Evolutionary conservation across 2,329 filamentous ascomycete species (phyloP), one percentile per base, ranked within the genome.

Genomic region (Xylaria sp.): DNA sequence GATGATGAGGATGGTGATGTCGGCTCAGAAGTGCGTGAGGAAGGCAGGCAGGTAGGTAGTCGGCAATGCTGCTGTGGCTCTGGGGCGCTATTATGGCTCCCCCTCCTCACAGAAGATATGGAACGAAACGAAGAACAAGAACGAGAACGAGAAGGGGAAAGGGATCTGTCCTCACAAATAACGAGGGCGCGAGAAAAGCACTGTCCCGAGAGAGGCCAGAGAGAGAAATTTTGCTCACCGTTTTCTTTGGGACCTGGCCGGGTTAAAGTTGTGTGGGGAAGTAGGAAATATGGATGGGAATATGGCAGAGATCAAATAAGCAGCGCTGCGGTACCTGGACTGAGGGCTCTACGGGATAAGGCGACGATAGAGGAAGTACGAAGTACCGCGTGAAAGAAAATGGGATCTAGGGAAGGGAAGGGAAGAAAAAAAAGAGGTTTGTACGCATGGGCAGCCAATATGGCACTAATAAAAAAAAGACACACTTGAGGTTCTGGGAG

Each of bases 141-240:
- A 52, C 8, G 35, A 42, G 19, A 53, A 39, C n/a, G 51, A 37
- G 34, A 50, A 19, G 44, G 18, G 53, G 18, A 52, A 46, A 47
- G 48, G 19, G 13, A 42, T 50, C 30, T 30, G 37, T 34, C 49
- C 23, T 35, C 34, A 51, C 49, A 35, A 46, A 57, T 19, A 39
- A 50, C 19, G 42, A 30, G 23, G 30, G 37, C 23, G 18, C 8
- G 16, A 37, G 52, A 6, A 37, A 37, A 18, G 23, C 42, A 56
- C 49, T 51, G 47, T 46, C 23, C 56, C 49, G 48, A 23, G 56
- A 52, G 55, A 57, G 49, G 49, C 11, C 37, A 50, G 35, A 55
- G 52, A 54, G 59, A 60, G 58, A 60, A 60, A 51, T 60, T 60
- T 60, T 54, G 51, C 51, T 55, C 55, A 52, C 55, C 18, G 47